phyloP scores from a whole-genome alignment of 2,329 filamentous ascomycete species.

The Penicillium vulpinum region DNA sequence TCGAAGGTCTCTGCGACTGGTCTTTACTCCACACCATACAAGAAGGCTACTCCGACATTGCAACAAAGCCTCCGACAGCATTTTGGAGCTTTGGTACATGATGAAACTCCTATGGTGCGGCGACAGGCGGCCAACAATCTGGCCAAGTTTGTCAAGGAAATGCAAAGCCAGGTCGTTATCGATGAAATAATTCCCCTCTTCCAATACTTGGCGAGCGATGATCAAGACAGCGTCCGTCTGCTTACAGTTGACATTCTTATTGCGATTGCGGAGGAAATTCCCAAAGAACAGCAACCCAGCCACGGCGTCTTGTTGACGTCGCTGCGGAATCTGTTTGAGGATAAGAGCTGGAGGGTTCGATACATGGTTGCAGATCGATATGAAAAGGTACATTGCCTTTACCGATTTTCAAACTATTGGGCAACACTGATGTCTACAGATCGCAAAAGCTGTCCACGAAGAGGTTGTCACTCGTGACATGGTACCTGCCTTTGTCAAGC shows the following conservation, averaged over 20 bases:
- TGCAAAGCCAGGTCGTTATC: slow-evolving; percentile 86
- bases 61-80: slow-evolving; percentile 91
- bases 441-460: slow-evolving; percentile 96
- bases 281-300: slow-evolving; percentile 96
- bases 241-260: slow-evolving; percentile 96
- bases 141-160: slow-evolving; percentile 96
- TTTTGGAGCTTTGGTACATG: slow-evolving; percentile 89
- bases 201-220: slow-evolving; percentile 92
- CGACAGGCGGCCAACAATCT: slow-evolving; percentile 95
- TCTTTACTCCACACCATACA: slow-evolving; percentile 90
- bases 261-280: slow-evolving; percentile 92
- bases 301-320: slow-evolving; percentile 91
- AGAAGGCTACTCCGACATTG: slow-evolving; percentile 79
- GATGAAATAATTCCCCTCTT: slow-evolving; percentile 99
- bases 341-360: slow-evolving; percentile 98
- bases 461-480: slow-evolving; percentile 93
- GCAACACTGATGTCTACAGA: slow-evolving; percentile 55
- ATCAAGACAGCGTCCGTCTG: slow-evolving; percentile 95
- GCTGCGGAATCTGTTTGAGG: slow-evolving; percentile 89
- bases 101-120: slow-evolving; percentile 98
- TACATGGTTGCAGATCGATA: slow-evolving; percentile 99
- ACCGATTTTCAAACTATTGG: background rate
- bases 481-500: slow-evolving; percentile 94
- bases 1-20: slow-evolving; percentile 98
- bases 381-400: slow-evolving; percentile 70